phyloP scores from a whole-genome alignment of 306 rosid genomes.

The Arachis hypogaea region DNA sequence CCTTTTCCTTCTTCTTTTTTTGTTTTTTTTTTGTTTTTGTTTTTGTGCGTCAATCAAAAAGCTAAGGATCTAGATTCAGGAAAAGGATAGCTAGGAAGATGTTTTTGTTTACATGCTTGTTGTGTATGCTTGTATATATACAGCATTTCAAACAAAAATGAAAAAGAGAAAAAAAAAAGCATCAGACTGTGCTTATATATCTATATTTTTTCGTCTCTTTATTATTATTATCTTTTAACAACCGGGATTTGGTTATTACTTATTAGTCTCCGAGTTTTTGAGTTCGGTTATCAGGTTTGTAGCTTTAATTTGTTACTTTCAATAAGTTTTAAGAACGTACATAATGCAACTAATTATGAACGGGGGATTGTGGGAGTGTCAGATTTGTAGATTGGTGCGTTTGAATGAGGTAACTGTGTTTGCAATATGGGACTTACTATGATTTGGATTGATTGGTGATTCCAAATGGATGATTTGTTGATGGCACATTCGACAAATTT shows the following conservation, averaged over 20 bases:
- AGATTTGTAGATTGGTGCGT: background rate
- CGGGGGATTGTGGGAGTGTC: background rate
- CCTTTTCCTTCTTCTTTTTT: background rate
- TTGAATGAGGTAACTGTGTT: background rate
- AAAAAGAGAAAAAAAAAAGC: constrained; percentile 16
- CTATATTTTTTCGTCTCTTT: background rate
- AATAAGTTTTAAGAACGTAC: no score
- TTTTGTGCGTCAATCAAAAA: background rate
- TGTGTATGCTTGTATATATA: constrained; percentile 5
- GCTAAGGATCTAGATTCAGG: background rate
- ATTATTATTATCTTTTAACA: background rate
- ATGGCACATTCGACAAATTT: background rate
- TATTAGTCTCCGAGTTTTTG: background rate
- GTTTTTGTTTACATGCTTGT: background rate
- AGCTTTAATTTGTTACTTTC: background rate
- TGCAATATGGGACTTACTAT: background rate
- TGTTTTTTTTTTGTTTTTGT: background rate
- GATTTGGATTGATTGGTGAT: constrained; percentile 1
- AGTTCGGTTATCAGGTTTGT: no score
- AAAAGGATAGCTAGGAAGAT: background rate
- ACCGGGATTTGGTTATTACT: background rate
- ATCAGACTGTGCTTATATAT: background rate
- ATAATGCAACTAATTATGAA: no score
- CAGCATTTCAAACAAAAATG: constrained; percentile 4
- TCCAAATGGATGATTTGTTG: background rate